Evolutionary conservation across 352 stramenopile species (phyloP).

Genomic region (Pythium dissotocum): DNA sequence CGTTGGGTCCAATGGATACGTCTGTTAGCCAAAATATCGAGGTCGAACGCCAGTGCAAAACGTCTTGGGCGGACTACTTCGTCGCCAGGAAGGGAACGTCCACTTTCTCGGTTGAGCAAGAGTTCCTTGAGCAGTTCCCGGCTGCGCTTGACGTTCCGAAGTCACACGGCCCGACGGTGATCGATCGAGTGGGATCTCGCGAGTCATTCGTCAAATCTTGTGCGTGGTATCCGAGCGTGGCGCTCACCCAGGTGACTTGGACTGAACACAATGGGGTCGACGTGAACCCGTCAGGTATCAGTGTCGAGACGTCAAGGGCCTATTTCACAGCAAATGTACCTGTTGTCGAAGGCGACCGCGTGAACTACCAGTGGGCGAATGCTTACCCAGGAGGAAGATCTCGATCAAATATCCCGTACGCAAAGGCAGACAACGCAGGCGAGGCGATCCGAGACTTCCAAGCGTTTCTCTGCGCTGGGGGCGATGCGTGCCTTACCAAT

Average conservation of each 20-base stretch:
- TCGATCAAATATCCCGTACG: constrained; percentile 17
- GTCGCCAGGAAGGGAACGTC: not conserved
- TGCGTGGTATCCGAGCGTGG: constrained; percentile 40
- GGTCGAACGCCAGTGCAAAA: not conserved
- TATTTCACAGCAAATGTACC: constrained; percentile 43
- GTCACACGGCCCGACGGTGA: constrained; percentile 22
- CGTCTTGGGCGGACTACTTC: constrained; percentile 3
- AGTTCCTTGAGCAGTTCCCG: constrained; percentile 24
- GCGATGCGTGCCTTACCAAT: constrained; percentile 47
- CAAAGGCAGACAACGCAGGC: constrained; percentile 8
- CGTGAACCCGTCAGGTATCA: constrained; percentile 46
- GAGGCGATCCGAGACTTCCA: constrained; percentile 8
- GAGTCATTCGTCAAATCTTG: constrained; percentile 30
- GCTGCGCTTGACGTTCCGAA: constrained; percentile 23
- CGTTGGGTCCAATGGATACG: constrained; percentile 22
- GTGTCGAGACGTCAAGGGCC: constrained; percentile 18
- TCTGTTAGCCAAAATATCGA: not conserved
- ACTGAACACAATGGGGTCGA: constrained; percentile 16
- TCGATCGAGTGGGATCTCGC: constrained; percentile 27
- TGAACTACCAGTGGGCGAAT: constrained; percentile 24
- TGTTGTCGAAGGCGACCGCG: constrained; percentile 13
- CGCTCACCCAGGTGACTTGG: constrained; percentile 34
- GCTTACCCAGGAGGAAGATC: constrained; percentile 6
- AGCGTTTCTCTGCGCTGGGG: constrained; percentile 6
- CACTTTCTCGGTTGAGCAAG: not conserved